A percentile compares a stretch with the other conserved stretches of the same genome.
These are phyloP conservation scores for Ustilago loliicola DNA, from an alignment of 1,284 basidiomycete species.

Conservation along the genomic window DNA sequence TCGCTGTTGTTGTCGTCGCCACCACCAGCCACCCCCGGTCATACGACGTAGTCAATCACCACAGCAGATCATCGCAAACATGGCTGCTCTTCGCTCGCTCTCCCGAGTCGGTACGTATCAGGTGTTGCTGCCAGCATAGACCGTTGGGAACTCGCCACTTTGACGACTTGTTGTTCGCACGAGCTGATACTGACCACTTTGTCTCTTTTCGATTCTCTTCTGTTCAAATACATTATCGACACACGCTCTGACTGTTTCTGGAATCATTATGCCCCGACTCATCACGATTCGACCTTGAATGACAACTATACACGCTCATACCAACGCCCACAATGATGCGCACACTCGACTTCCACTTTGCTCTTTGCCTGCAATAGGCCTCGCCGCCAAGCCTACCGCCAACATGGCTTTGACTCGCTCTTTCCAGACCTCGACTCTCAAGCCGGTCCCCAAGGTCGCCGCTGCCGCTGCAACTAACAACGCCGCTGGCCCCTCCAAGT, in stretches of 20 bases:
- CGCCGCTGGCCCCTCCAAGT: slow-evolving; percentile 34
- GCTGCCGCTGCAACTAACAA: slow-evolving; percentile 4
- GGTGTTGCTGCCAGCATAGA: neutral
- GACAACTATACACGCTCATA: neutral
- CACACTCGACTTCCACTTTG: slow-evolving; percentile 4
- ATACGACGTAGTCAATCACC: neutral
- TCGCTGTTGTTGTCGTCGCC: slow-evolving; percentile 15
- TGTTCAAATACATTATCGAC: neutral
- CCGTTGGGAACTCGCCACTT: slow-evolving; percentile 1
- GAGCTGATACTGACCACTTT: slow-evolving; percentile 2
- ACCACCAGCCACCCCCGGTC: slow-evolving; percentile 15
- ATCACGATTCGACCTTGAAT: neutral
- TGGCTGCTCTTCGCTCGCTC: slow-evolving; percentile 51
- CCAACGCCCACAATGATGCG: neutral
- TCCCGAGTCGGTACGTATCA: slow-evolving; percentile 48
- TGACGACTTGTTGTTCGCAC: neutral
- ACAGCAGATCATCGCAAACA: slow-evolving; percentile 21
- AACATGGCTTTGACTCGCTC: slow-evolving; percentile 45
- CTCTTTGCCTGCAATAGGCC: slow-evolving; percentile 26
- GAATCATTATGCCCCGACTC: neutral
- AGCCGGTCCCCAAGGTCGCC: slow-evolving; percentile 43
- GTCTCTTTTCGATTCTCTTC: neutral
- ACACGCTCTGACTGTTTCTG: neutral
- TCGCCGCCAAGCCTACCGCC: slow-evolving; percentile 34
- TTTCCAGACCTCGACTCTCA: slow-evolving; percentile 48